Evolutionary conservation across 2,329 filamentous ascomycete genomes (phyloP).

Genomic region (Phyllosticta paracitricarpa): DNA sequence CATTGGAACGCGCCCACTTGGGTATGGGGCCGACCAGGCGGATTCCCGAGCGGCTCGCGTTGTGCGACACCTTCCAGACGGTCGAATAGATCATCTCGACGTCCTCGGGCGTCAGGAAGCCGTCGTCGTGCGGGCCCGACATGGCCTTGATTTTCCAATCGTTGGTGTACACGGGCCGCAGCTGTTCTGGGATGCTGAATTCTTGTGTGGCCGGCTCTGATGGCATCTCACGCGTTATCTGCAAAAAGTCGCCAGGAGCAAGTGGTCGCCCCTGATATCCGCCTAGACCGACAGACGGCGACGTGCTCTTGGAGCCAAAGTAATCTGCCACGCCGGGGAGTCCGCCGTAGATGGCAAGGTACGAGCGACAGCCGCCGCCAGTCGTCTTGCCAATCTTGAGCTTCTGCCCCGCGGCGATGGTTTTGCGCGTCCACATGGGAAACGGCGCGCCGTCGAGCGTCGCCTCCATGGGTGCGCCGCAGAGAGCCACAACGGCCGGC

Average conservation of each 20-base stretch:
- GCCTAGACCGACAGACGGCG: constrained; percentile 47
- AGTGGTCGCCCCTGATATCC: constrained; percentile 50
- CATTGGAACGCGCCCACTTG: constrained; percentile 48
- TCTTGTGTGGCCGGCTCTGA: constrained; percentile 14
- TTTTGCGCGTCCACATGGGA: constrained; percentile 47
- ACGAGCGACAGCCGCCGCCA: constrained; percentile 43
- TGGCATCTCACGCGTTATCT: constrained; percentile 27
- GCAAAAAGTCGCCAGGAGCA: constrained; percentile 44
- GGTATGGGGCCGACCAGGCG: constrained; percentile 49
- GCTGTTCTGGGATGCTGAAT: constrained; percentile 32
- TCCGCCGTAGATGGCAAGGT: constrained; percentile 48
- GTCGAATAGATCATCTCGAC: constrained; percentile 48
- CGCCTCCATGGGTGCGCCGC: constrained; percentile 45
- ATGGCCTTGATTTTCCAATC: constrained; percentile 46
- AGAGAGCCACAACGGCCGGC: constrained; percentile 45
- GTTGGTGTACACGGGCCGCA: constrained; percentile 40
- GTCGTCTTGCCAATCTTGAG: constrained; percentile 47
- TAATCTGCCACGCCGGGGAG: constrained; percentile 44
- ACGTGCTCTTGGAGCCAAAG: constrained; percentile 51
- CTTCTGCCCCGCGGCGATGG: constrained; percentile 40
- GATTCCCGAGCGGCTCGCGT: constrained; percentile 50
- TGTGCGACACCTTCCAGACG: constrained; percentile 52
- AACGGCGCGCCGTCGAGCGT: constrained; percentile 40
- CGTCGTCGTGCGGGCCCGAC: constrained; percentile 48
- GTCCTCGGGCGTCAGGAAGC: constrained; percentile 41